Percentiles rank a stretch among this genome's conserved stretches.
These are phyloP conservation scores for Pseudonectria buxi DNA, from an alignment of 2,329 filamentous ascomycete species.

Conservation along the genomic window DNA sequence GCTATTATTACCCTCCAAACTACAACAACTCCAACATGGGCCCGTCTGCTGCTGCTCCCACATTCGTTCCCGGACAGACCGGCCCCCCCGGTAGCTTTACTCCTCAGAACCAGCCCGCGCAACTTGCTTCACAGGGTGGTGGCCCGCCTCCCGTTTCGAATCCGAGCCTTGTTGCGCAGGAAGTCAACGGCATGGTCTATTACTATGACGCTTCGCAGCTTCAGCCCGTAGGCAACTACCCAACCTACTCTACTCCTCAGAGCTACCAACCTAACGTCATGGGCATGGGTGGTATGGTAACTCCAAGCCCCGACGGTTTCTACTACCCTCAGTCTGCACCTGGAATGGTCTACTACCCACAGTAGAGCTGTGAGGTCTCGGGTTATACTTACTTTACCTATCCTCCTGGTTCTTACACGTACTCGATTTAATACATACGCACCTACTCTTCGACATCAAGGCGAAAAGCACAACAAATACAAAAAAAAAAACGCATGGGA, in stretches of 20 bases:
- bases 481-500: slow-evolving; percentile 18
- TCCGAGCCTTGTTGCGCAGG: slow-evolving; percentile 63
- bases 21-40: slow-evolving; percentile 42
- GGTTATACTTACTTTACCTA: slow-evolving; percentile 14
- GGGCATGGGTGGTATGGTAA: slow-evolving; percentile 76
- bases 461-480: slow-evolving; percentile 11
- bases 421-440: slow-evolving; percentile 27
- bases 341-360: slow-evolving; percentile 55
- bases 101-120: slow-evolving; percentile 36
- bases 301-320: slow-evolving; percentile 59
- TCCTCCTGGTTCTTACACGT: slow-evolving; percentile 19
- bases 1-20: slow-evolving; percentile 62
- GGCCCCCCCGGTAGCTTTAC: slow-evolving; percentile 34
- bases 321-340: slow-evolving; percentile 57
- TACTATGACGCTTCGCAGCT: slow-evolving; percentile 82
- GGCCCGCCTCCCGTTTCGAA: slow-evolving; percentile 20
- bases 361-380: slow-evolving; percentile 36
- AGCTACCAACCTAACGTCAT: slow-evolving; percentile 52
- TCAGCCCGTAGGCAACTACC: slow-evolving; percentile 44
- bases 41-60: slow-evolving; percentile 45
- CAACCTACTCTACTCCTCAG: slow-evolving; percentile 41
- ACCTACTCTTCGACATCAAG: slow-evolving; percentile 13
- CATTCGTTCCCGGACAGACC: slow-evolving; percentile 53
- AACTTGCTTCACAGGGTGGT: slow-evolving; percentile 24
- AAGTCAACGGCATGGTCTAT: slow-evolving; percentile 93